Conservation (phyloP, 805 yeast genomes). For the Starmerella powellii region DNA sequence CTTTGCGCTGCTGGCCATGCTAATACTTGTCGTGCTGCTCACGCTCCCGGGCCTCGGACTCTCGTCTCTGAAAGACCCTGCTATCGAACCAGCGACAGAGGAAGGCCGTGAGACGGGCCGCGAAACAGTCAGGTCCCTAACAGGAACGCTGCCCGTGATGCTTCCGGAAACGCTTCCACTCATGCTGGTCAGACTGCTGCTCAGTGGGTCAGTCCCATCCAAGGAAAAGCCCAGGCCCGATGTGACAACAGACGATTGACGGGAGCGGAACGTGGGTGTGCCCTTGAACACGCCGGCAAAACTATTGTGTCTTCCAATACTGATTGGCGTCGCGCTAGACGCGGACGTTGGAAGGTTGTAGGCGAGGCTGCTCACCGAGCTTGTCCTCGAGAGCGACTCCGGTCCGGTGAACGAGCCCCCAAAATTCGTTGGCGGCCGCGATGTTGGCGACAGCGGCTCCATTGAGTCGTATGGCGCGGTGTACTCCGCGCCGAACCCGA, state of each 20-base stretch:
- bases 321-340: constrained; percentile 16
- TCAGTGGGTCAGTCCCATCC: neutral
- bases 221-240: constrained; percentile 9
- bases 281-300: constrained; percentile 19
- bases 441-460: constrained; percentile 17
- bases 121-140: constrained; percentile 2
- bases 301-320: constrained; percentile 10
- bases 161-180: constrained; percentile 4
- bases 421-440: constrained; percentile 12
- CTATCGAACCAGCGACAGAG: neutral
- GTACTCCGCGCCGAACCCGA: constrained; percentile 3
- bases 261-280: constrained; percentile 15
- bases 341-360: constrained; percentile 3
- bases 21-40: too few species aligned
- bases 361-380: constrained; percentile 9
- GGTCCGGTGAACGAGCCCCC: constrained; percentile 5
- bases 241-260: constrained; percentile 10
- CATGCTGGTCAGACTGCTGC: constrained; percentile 2
- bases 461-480: constrained; percentile 5
- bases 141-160: constrained; percentile 3
- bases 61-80: neutral
- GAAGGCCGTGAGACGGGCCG: neutral
- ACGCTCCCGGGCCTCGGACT: too few species aligned
- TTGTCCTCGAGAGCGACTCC: constrained; percentile 11
- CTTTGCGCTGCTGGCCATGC: neutral